These are phyloP conservation scores for Melanomma pulvis-pyrius DNA, from an alignment of 495 filamentous ascomycete genomes.

Conservation along the genomic window DNA sequence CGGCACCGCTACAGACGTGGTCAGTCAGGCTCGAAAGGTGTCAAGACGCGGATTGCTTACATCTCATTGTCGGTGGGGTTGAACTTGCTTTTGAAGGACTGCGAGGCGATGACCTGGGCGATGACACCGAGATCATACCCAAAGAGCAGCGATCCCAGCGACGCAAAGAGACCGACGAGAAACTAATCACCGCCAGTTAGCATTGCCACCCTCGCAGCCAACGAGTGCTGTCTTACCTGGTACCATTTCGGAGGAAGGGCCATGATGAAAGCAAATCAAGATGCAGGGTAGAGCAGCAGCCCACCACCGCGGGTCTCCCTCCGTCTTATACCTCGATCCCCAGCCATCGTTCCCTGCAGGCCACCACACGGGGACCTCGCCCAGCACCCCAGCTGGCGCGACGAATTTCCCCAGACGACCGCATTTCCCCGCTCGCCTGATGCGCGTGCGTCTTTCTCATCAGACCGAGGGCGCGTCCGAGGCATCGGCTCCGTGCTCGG, in stretches of 20 bases:
- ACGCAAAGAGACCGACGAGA: constrained; percentile 47
- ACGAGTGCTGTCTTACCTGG: constrained; percentile 47
- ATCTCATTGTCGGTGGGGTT: constrained; percentile 56
- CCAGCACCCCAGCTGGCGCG: not conserved
- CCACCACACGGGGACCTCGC: not conserved
- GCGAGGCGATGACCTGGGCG: constrained; percentile 43
- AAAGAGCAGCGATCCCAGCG: constrained; percentile 46
- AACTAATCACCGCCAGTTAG: constrained; percentile 37
- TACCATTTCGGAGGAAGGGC: constrained; percentile 59
- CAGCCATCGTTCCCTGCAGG: not conserved
- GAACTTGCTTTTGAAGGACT: constrained; percentile 54
- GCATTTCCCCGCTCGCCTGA: constrained; percentile 12
- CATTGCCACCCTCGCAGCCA: not conserved
- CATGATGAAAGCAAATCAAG: constrained; percentile 43
- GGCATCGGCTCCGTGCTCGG: constrained; percentile 14
- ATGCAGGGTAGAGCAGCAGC: not conserved
- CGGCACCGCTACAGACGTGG: constrained; percentile 57
- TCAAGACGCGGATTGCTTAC: constrained; percentile 40
- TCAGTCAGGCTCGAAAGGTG: not conserved
- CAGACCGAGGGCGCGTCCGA: not conserved
- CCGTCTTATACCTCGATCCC: constrained; percentile 20
- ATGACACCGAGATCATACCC: constrained; percentile 51
- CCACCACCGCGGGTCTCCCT: not conserved
- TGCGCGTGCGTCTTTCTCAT: not conserved
- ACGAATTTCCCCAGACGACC: constrained; percentile 26